Base-by-base conservation (phyloP, 768 basidiomycete species). In the Mycena kentingensis region DNA sequence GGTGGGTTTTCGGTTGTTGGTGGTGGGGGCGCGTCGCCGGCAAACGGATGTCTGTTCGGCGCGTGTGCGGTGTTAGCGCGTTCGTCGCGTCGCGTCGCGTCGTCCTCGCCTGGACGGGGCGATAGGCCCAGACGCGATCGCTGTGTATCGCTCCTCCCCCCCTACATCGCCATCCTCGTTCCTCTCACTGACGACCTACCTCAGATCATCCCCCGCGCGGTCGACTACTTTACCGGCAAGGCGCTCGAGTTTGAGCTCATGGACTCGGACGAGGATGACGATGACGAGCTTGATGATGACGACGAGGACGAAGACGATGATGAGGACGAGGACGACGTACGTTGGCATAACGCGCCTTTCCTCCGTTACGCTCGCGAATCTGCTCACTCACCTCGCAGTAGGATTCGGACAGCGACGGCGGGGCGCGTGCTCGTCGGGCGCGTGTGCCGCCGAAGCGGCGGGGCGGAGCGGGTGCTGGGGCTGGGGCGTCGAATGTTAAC, bases 201-300 rank as follows among this genome's bases (percentile, higher is more conserved):
- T 2, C 60, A 96, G 92, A 81, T 98, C 66, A 92, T 99, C 54
- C 95, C 96, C 49, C 90, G 90, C 57, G 96, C 94, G 12, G 76
- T 98, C 52, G 97, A 98, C 72, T 98, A 88, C 78, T 99, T 99
- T 77, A 97, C 94, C 5, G 95, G 95, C 60, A 95, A 95, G 73
- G 93, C 94, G 13, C 82, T 97, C 43, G 86, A 93, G 62, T 93
- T 87, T 67, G 91, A 91, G 34, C 67, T 78, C 60, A 58, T 75
- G 39, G 84, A 82, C 35, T 79, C 80, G 18, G 64, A 71, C 3
- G 82, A 84, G 16, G 83, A 82, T 2, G 80, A 78, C 39, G 75
- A 83, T 7, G 81, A 83, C 1, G 80, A 80, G 4, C 77, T 78
- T 15, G 79, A 84, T 18, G 81, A 82, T 1, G 79, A 83, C 22